A percentile compares a stretch with the other conserved stretches of the same genome.
Evolutionary conservation across 2,329 filamentous ascomycete genomes (phyloP).

Genomic region (Cercospora sesami): DNA sequence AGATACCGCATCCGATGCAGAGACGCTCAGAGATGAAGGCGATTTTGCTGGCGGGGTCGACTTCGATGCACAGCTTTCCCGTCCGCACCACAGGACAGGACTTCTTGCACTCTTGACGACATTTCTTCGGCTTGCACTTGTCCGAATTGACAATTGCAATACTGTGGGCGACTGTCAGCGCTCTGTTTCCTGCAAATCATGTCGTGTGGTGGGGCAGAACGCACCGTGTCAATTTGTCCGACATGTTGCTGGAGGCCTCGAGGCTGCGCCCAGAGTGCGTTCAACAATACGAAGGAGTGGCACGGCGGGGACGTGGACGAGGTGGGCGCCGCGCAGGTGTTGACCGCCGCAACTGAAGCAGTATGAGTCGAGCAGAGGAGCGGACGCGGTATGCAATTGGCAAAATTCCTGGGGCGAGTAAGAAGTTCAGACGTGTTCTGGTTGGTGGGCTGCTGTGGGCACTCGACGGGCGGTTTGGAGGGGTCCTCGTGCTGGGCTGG

Average conservation of each 20-base stretch:
- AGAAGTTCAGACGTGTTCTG: constrained; percentile 2
- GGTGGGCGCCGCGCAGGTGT: neutral
- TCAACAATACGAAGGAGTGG: constrained; percentile 13
- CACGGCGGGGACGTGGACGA: neutral
- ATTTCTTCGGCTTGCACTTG: constrained; percentile 79
- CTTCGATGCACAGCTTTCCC: constrained; percentile 97
- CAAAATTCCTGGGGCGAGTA: constrained; percentile 11
- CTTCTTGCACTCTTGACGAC: constrained; percentile 93
- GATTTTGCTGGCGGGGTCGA: constrained; percentile 81
- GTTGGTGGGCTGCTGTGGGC: constrained; percentile 7
- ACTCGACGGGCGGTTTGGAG: neutral
- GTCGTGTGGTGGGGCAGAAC: constrained; percentile 33
- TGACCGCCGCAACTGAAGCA: neutral
- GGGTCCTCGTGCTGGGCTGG: neutral
- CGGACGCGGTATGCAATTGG: neutral
- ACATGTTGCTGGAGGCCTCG: constrained; percentile 59
- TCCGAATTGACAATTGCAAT: constrained; percentile 98
- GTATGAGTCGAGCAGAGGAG: neutral
- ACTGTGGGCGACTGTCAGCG: constrained; percentile 53
- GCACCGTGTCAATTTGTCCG: constrained; percentile 86
- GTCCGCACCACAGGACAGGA: constrained; percentile 96
- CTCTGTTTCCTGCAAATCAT: neutral
- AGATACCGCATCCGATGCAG: constrained; percentile 99
- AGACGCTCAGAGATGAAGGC: constrained; percentile 96
- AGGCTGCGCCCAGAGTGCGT: constrained; percentile 8